Base-by-base conservation (phyloP, 176 grass and related monocot species). In the Melocanna baccifera region DNA sequence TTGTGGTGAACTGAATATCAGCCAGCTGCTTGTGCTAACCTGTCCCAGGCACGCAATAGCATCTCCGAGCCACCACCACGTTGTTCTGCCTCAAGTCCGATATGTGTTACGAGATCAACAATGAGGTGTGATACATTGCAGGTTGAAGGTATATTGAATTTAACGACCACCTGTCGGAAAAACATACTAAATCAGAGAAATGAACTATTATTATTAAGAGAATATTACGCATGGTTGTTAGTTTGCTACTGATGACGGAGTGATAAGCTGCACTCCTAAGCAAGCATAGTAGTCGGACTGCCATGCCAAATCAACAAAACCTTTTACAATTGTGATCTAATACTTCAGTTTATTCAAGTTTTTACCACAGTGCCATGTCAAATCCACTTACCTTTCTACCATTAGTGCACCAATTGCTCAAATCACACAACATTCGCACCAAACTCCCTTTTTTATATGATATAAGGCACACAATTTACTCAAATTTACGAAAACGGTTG, bases 1-100 rank as follows among this genome's bases (percentile, higher is more conserved):
- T 79, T 85, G 2, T 10, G 5, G 29, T 25, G 2, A 76, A 71
- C 41, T 61, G 63, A 72, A 74, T 23, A 87, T 48, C 43, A 51
- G 10, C 6, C 69, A n/a, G 16, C 7, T 73, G 78, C 29, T 30
- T 72, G 34, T 79, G 48, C 88, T 85, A 85, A 97, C 92, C 91
- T 94, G 78, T 94, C 88, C 95, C 92, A 97, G 76, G 90, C 92
- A 86, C 88, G 88, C 42, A 93, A 29, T 77, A 89, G 32, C 79
- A 97, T 89, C 88, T 94, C 90, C 1, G 88, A 88, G 25, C 90
- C 90, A 69, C 81, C 84, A 69, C 79, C 78, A 81, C 66, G 30
- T 45, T 91, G 89, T 52, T 91, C 89, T 73, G 64, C 81, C 75
- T 94, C 78, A 55, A 71, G 74, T 39, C 94, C 94, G 3, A 93